Evolutionary conservation across 768 basidiomycete species (phyloP).

Genomic region (Suillus weaverae): DNA sequence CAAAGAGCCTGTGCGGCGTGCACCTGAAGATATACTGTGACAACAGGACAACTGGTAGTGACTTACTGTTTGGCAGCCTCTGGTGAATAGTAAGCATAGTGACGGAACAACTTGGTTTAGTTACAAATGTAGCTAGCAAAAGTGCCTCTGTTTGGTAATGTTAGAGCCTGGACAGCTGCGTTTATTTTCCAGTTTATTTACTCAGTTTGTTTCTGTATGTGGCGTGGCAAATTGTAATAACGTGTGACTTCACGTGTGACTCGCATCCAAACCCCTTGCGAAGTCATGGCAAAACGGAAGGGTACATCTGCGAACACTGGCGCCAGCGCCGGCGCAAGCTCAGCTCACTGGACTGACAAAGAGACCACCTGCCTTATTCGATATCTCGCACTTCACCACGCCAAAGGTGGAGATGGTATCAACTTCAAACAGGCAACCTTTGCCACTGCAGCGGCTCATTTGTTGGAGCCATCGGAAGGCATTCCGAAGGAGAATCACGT

Average conservation of each 20-base stretch:
- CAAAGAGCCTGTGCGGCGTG: constrained; percentile 66
- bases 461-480: background rate
- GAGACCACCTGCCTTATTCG: background rate
- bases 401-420: background rate
- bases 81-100: too few species aligned
- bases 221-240: background rate
- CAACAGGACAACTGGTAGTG: background rate
- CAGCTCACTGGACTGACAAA: background rate
- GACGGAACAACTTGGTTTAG: too few species aligned
- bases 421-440: background rate
- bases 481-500: background rate
- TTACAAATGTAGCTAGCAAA: too few species aligned
- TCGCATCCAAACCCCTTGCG: background rate
- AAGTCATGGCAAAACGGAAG: background rate
- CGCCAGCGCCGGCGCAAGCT: background rate
- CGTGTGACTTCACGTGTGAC: background rate
- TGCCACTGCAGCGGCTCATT: background rate
- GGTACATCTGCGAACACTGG: background rate
- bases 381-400: background rate
- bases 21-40: constrained; percentile 53
- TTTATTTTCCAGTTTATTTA: background rate
- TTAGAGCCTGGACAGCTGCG: background rate
- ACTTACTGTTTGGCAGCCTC: background rate
- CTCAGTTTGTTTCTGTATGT: background rate
- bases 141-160: too few species aligned